A percentile compares a stretch with the other conserved stretches of the same genome.
Evolutionary conservation across 257 asterid species (phyloP).

Genomic region (Jacaranda mimosifolia): DNA sequence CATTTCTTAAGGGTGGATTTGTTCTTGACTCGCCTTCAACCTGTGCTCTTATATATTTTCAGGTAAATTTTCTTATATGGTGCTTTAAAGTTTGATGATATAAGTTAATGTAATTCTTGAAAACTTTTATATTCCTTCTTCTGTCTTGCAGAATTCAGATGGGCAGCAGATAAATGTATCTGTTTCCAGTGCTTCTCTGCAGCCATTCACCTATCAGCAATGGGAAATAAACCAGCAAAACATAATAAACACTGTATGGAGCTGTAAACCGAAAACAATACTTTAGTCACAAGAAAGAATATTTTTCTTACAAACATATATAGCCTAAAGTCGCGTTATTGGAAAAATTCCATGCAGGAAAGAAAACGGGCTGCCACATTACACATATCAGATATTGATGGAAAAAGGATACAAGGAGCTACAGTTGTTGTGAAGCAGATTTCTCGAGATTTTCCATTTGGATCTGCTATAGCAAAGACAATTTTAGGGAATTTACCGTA

Average conservation of each 20-base stretch:
- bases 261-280: not conserved
- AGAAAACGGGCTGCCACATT: slow-evolving; percentile 58
- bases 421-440: slow-evolving; percentile 51
- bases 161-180: slow-evolving; percentile 37
- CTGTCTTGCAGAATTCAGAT: slow-evolving; percentile 45
- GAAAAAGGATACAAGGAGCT: slow-evolving; percentile 53
- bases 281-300: not conserved
- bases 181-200: slow-evolving; percentile 57
- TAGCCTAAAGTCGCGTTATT: not conserved
- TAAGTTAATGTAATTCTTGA: not conserved
- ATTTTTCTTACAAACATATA: not conserved
- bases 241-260: slow-evolving; percentile 45
- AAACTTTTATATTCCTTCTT: not conserved
- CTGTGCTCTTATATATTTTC: slow-evolving; percentile 44
- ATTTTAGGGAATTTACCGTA: slow-evolving; percentile 57
- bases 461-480: slow-evolving; percentile 55
- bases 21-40: slow-evolving; percentile 45
- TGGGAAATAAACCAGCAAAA: slow-evolving; percentile 53
- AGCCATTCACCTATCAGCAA: slow-evolving; percentile 59
- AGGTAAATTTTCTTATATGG: slow-evolving; percentile 32
- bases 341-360: slow-evolving; percentile 41
- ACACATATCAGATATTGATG: slow-evolving; percentile 57
- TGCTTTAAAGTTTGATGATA: not conserved
- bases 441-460: slow-evolving; percentile 67
- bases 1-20: slow-evolving; percentile 77